Percentiles rank a stretch among this genome's conserved stretches.
These are phyloP conservation scores for Boletales sp. DNA, from an alignment of 768 basidiomycete genomes.

Conservation along the genomic window DNA sequence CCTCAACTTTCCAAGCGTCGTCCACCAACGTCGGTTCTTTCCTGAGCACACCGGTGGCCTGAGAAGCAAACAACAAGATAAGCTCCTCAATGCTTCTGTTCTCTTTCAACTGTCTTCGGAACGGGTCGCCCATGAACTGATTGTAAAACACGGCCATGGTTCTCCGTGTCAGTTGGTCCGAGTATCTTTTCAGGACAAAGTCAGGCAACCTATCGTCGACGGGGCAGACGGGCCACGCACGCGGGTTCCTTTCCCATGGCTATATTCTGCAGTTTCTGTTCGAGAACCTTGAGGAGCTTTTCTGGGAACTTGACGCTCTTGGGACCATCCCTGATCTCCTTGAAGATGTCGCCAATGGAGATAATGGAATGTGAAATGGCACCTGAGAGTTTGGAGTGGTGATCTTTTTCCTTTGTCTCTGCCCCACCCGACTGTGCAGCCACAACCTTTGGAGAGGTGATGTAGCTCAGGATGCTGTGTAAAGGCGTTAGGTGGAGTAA, in stretches of 20 bases:
- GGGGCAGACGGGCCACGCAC: slow-evolving; percentile 46
- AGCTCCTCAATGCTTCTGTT: slow-evolving; percentile 97
- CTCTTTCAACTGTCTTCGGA: slow-evolving; percentile 90
- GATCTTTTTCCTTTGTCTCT: slow-evolving; percentile 57
- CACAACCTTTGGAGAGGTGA: slow-evolving; percentile 57
- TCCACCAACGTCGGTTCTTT: slow-evolving; percentile 82
- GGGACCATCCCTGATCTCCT: slow-evolving; percentile 70
- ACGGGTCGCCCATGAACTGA: slow-evolving; percentile 80
- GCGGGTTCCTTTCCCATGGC: slow-evolving; percentile 89
- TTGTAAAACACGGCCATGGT: slow-evolving; percentile 93
- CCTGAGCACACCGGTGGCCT: slow-evolving; percentile 82
- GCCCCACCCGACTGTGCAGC: slow-evolving; percentile 27
- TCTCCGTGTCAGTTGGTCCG: slow-evolving; percentile 84
- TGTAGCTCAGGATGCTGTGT: slow-evolving; percentile 71
- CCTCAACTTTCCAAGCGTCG: slow-evolving; percentile 90
- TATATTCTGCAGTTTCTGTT: slow-evolving; percentile 85
- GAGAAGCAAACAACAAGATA: slow-evolving; percentile 92
- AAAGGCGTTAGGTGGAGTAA: slow-evolving; percentile 7
- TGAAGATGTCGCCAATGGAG: slow-evolving; percentile 75
- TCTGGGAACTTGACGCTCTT: slow-evolving; percentile 93
- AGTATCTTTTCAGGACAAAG: slow-evolving; percentile 52
- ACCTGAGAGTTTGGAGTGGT: slow-evolving; percentile 60
- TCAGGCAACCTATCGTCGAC: slow-evolving; percentile 4
- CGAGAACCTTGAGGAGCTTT: slow-evolving; percentile 86
- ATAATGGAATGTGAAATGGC: slow-evolving; percentile 56